These are phyloP conservation scores for Chytridium lagenaria DNA, from an alignment of 371 early-diverging fungal species.

Conservation along the genomic window DNA sequence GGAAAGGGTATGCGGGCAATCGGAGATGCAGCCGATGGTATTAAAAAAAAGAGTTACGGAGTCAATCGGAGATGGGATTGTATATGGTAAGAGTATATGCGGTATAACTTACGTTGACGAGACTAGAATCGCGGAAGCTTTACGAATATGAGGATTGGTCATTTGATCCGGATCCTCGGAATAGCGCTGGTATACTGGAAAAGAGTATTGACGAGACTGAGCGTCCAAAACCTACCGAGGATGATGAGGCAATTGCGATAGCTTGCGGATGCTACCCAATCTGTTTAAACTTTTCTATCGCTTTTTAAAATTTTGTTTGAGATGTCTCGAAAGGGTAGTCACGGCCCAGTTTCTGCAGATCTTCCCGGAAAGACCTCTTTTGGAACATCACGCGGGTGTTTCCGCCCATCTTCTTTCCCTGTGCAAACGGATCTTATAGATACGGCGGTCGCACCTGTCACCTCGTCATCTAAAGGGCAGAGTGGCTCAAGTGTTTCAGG, in stretches of 20 bases:
- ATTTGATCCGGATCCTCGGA: slow-evolving; percentile 65
- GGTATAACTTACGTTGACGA: slow-evolving; percentile 26
- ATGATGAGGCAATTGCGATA: slow-evolving; percentile 10
- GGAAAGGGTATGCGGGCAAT: slow-evolving; percentile 26
- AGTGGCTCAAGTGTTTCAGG: slow-evolving; percentile 7
- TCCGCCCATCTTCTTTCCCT: neutral
- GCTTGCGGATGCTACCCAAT: slow-evolving; percentile 64
- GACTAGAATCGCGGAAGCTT: slow-evolving; percentile 78
- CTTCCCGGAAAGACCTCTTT: slow-evolving; percentile 16
- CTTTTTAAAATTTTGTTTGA: slow-evolving; percentile 73
- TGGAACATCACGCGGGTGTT: neutral
- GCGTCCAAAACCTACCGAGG: neutral
- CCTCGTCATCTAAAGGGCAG: neutral
- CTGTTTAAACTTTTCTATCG: slow-evolving; percentile 68
- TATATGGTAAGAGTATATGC: slow-evolving; percentile 49
- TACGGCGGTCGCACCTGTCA: neutral
- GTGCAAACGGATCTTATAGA: slow-evolving; percentile 14
- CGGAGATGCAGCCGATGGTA: slow-evolving; percentile 25
- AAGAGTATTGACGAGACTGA: slow-evolving; percentile 11
- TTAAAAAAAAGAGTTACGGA: slow-evolving; percentile 43
- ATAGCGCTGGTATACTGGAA: slow-evolving; percentile 7
- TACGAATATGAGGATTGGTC: slow-evolving; percentile 87
- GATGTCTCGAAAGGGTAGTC: slow-evolving; percentile 43
- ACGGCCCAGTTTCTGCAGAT: slow-evolving; percentile 30
- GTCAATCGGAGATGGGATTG: slow-evolving; percentile 42